Evolutionary conservation across 805 yeast species (phyloP), one percentile per base, ranked within the genome.

Genomic region (Pichia rugopelliculosa): DNA sequence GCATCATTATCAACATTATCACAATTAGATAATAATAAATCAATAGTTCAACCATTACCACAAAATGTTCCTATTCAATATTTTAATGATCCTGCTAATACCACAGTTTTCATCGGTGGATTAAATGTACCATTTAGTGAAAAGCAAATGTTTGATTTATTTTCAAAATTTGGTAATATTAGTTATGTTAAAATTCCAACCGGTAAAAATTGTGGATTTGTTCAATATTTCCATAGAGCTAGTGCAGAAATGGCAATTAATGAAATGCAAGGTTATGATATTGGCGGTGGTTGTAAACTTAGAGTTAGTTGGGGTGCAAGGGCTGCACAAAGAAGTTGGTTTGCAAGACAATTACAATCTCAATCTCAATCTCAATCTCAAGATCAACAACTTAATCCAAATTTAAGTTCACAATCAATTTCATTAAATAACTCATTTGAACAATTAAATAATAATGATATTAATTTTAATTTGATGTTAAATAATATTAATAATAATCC

Each of bases 261-360:
- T 33, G 84, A 82, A 53, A 84, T 89, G 95, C 96, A 89, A 66
- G 96, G 96, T 10, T 87, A 80, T 61, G 87, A 88, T 34, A 82
- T 89, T 56, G 91, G 67, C 20, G 90, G 44, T 11, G 89, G 87
- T 49, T 82, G 87, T 48, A 75, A 91, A 52, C 81, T 89, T 42
- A 73, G 96, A 56, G 74, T 89, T 49, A 82, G 91, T 45, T 89
- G 96, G 96, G 96, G 96, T 36, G 69, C 68, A 26, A 75, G 88
- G 55, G 77, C 85, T 11, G 69, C 66, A 22, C 69, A 63, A 56
- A 58, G 69, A 49, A 64, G 59, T 46, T 61, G 65, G 65, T 60
- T 62, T 57, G 66, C 66, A 3, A 61, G 65, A 52, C 66, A 63
- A 46, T 46, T 63, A 39, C 58, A 58, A 27, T 17, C 57, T 41